Evolutionary conservation across 495 filamentous ascomycete genomes (phyloP), one percentile per base, ranked within the genome.

Genomic region (Lasiosphaeria miniovina): DNA sequence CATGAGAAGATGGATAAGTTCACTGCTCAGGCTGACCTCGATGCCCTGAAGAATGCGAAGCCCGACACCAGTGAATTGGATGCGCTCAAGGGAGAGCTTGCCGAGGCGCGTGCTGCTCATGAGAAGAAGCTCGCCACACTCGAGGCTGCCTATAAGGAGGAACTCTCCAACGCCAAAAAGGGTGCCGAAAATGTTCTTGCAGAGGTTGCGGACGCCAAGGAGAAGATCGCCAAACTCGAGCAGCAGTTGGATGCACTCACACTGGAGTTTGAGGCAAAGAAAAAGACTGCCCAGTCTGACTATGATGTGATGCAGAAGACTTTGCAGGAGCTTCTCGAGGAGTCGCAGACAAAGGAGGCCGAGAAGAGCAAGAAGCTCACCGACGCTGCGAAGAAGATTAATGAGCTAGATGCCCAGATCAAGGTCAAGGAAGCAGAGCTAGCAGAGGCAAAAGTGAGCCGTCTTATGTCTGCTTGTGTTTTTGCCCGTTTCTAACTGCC

Each of bases 231-330:
- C 46, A 70, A 73, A 54, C 65, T 71, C 3, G 65, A 74, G 58
- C 77, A 80, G 61, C 77, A 80, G 40, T 67, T 80, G 1, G 75
- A 80, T 54, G 74, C 75, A n/a, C 67, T 72, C 59, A 70, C 69
- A 71, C 67, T 73, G 9, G 74, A 75, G 49, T 68, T 70, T 34
- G 71, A 75, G 17, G 72, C 73, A 10, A 77, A 73, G 61, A 58
- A 70, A 32, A 77, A 79, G 72, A 80, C 74, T 24, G 72, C 76
- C 24, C 69, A 77, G 67, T 72, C 78, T 32, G 82, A 84, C 63
- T 83, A 81, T 67, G 77, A 80, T 63, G 78, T 80, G 58, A 78
- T 83, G 77, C 79, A 84, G 57, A 79, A 82, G 31, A 81, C 76
- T 57, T 68, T 83, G 70, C 77, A 74, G 8, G 62, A 72, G 61